These are phyloP conservation scores for Cyberlindnera euphorbiae DNA, from an alignment of 805 yeast species.

Conservation along the genomic window DNA sequence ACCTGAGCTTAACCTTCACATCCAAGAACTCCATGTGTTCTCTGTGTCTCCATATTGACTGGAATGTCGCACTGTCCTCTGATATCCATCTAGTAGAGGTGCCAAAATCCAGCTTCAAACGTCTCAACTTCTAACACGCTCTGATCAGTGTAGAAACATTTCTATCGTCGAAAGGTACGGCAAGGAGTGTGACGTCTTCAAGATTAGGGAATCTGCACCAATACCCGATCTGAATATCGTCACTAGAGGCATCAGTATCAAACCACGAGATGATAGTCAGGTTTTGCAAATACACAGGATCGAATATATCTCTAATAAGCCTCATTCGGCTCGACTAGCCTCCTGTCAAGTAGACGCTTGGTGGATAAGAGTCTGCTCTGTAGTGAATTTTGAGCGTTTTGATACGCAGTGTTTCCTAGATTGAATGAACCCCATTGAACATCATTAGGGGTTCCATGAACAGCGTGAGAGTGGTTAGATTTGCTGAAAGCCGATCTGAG, in stretches of 20 bases:
- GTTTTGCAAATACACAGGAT: conserved; percentile 29
- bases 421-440: conserved; percentile 28
- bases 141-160: conserved; percentile 29
- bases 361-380: conserved; percentile 35
- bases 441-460: conserved; percentile 36
- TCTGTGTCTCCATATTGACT: conserved; percentile 30
- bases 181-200: conserved; percentile 37
- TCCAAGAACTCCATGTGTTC: conserved; percentile 35
- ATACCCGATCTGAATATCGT: conserved; percentile 32
- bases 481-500: background rate
- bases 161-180: conserved; percentile 30
- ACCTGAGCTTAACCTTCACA: conserved; percentile 26
- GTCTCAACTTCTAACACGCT: conserved; percentile 28
- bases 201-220: conserved; percentile 32
- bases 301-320: conserved; percentile 35
- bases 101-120: conserved; percentile 37
- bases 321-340: conserved; percentile 19
- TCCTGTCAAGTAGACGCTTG: conserved; percentile 23
- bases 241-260: conserved; percentile 30
- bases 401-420: conserved; percentile 28
- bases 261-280: conserved; percentile 41
- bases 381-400: conserved; percentile 36
- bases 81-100: conserved; percentile 31
- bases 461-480: conserved; percentile 25
- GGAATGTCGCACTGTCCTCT: conserved; percentile 29